Conservation (phyloP, 1,284 basidiomycete genomes). For the Ceraceosorus guamensis region DNA sequence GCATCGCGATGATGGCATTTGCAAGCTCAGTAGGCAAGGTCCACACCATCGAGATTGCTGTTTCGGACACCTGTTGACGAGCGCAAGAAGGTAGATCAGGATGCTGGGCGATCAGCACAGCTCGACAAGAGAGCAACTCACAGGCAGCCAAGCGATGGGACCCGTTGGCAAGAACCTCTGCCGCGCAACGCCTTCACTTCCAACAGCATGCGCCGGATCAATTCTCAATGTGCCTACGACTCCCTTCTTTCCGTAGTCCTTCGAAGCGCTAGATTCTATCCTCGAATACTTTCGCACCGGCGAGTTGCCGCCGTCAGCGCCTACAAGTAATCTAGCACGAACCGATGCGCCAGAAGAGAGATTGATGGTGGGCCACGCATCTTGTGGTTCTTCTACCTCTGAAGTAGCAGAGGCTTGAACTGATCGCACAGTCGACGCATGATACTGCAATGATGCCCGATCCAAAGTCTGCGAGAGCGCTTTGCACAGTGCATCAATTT, state of each 20-base stretch:
- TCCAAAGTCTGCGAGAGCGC: constrained; percentile 44
- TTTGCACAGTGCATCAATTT: constrained; percentile 40
- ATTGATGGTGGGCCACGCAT: constrained; percentile 24
- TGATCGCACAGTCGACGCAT: constrained; percentile 54
- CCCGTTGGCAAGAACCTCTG: constrained; percentile 94
- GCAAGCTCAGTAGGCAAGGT: constrained; percentile 76
- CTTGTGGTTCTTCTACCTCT: constrained; percentile 27
- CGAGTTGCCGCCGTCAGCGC: constrained; percentile 91
- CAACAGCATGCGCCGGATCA: constrained; percentile 29
- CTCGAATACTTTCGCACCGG: constrained; percentile 81
- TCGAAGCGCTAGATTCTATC: constrained; percentile 74
- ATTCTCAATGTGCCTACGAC: constrained; percentile 74
- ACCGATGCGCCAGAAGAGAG: constrained; percentile 8
- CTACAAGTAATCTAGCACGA: constrained; percentile 58
- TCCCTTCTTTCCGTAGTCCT: constrained; percentile 82
- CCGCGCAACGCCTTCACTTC: constrained; percentile 71
- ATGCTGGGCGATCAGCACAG: not conserved
- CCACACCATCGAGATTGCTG: constrained; percentile 85
- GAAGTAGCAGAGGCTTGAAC: not conserved
- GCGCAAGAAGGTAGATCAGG: not conserved
- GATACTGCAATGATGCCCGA: constrained; percentile 57
- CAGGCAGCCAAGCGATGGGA: constrained; percentile 84
- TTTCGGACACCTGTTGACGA: constrained; percentile 56
- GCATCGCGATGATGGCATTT: constrained; percentile 63
- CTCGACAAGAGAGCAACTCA: constrained; percentile 10